Evolutionary conservation across 208 protist genomes (phyloP).

Genomic region (Acanthamoeba lenticulata): DNA sequence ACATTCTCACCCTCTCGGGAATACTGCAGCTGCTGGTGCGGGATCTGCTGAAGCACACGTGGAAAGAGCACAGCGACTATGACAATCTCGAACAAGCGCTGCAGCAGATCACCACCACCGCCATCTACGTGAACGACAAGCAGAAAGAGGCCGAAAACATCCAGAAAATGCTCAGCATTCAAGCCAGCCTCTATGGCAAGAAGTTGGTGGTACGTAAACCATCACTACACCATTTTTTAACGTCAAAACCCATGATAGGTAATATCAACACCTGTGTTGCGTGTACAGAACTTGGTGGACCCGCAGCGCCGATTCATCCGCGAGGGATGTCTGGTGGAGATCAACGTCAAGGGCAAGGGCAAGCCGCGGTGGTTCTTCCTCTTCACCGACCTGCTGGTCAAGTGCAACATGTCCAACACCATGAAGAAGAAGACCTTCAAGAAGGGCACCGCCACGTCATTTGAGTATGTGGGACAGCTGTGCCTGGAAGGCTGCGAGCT

Average conservation of each 20-base stretch:
- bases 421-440: conserved; percentile 50
- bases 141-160: conserved; percentile 45
- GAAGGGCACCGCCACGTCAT: not conserved
- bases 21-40: not conserved
- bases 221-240: not conserved
- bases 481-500: not conserved
- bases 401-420: conserved; percentile 52
- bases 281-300: conserved; percentile 37
- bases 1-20: not conserved
- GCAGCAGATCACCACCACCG: conserved; percentile 8
- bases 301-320: conserved; percentile 29
- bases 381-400: conserved; percentile 20
- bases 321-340: conserved; percentile 9
- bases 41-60: conserved; percentile 44
- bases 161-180: conserved; percentile 51
- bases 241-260: no score
- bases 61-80: conserved; percentile 47
- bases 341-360: conserved; percentile 47
- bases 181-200: conserved; percentile 20
- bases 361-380: conserved; percentile 58
- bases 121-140: conserved; percentile 49
- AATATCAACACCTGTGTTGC: not conserved
- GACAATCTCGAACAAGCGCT: conserved; percentile 1
- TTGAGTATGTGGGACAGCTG: conserved; percentile 10
- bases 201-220: not conserved